These are phyloP conservation scores for Diaporthe batatas DNA, from an alignment of 2,329 filamentous ascomycete genomes.

Conservation along the genomic window DNA sequence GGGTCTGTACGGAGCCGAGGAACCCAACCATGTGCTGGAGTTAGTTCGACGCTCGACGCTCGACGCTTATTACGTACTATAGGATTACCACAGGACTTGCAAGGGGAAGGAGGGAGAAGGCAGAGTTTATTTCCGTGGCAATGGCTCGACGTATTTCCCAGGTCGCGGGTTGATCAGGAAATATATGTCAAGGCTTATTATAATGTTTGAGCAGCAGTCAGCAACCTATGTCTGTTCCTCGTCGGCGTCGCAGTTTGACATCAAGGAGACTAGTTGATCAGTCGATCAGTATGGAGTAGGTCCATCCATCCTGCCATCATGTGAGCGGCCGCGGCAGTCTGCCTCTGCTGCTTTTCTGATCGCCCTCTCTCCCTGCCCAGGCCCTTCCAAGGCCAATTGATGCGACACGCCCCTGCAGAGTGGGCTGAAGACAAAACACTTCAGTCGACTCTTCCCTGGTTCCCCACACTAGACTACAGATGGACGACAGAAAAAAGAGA, in stretches of 20 bases:
- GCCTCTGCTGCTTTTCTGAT: not conserved
- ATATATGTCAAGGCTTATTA: not conserved
- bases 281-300: not conserved
- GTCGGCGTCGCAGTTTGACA: not conserved
- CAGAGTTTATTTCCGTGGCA: not conserved
- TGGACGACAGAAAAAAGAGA: constrained; percentile 1
- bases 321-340: not conserved
- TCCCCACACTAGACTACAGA: not conserved
- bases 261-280: not conserved
- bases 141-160: not conserved
- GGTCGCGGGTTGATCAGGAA: not conserved
- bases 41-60: not conserved
- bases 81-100: too few species aligned
- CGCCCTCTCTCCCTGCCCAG: not conserved
- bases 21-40: constrained; percentile 25
- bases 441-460: constrained; percentile 14
- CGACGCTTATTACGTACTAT: too few species aligned
- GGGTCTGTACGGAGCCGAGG: constrained; percentile 17
- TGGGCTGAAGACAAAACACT: constrained; percentile 26
- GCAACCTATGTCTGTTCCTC: not conserved
- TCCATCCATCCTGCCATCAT: not conserved
- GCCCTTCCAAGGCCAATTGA: constrained; percentile 14
- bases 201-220: not conserved
- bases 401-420: constrained; percentile 24
- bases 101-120: too few species aligned